Conservation (phyloP, 805 yeast species). For the Metschnikowia matae region DNA sequence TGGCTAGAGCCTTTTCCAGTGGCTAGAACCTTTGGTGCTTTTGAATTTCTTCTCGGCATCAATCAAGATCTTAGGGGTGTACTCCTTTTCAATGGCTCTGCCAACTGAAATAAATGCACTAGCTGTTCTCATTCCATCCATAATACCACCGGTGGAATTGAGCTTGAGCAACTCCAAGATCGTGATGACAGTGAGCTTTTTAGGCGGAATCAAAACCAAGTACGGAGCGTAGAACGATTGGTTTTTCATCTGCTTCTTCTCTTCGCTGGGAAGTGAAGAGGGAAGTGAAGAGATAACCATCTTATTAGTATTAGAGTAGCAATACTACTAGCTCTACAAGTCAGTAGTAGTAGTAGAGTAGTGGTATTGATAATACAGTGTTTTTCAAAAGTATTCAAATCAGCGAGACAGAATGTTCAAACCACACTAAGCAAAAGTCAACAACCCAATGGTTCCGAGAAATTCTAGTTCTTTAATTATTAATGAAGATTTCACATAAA, state of each 20-base stretch:
- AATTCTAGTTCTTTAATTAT: no score
- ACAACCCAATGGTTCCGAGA: no score
- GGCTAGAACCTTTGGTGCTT: conserved; percentile 42
- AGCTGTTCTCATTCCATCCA: conserved; percentile 81
- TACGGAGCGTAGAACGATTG: conserved; percentile 72
- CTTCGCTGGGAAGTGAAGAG: conserved; percentile 8
- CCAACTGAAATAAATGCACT: conserved; percentile 80
- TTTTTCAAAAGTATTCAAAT: no score
- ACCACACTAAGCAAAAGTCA: no score
- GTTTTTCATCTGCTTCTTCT: conserved; percentile 31
- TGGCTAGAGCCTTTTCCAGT: conserved; percentile 48
- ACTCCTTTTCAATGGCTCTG: conserved; percentile 79
- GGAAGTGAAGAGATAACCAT: conserved; percentile 7
- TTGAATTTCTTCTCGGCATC: conserved; percentile 53
- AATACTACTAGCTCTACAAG: no score
- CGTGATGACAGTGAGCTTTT: conserved; percentile 78
- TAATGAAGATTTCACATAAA: no score
- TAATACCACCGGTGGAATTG: conserved; percentile 68
- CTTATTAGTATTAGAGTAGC: no score
- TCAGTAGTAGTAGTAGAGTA: no score
- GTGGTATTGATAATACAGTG: no score
- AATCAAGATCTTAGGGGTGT: conserved; percentile 62
- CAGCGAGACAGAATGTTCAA: no score
- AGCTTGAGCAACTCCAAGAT: conserved; percentile 76
- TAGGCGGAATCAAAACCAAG: conserved; percentile 65